Percentiles rank a stretch among this genome's conserved stretches.
Evolutionary conservation across 805 yeast species (phyloP).

Genomic region (Metschnikowia baotianmanensis): DNA sequence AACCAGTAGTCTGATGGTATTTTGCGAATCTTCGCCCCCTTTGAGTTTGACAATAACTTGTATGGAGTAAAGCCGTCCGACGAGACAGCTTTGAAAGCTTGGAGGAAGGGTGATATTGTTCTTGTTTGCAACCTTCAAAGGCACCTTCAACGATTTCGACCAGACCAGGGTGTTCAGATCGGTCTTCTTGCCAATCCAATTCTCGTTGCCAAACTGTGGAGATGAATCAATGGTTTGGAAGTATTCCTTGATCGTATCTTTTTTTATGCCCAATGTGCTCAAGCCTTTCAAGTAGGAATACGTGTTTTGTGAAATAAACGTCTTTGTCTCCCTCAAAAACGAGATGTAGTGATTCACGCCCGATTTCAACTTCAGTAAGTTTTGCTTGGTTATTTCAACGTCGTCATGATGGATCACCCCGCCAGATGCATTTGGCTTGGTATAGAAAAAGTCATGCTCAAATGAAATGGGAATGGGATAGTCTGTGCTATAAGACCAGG

Average conservation of each 20-base stretch:
- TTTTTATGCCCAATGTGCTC: conserved; percentile 37
- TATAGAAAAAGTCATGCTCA: conserved; percentile 42
- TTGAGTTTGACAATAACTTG: conserved; percentile 46
- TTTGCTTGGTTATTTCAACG: conserved; percentile 31
- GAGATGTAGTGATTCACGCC: conserved; percentile 31
- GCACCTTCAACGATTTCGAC: conserved; percentile 36
- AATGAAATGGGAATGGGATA: conserved; percentile 40
- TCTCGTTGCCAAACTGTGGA: conserved; percentile 17
- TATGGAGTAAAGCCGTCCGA: conserved; percentile 57
- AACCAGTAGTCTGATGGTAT: conserved; percentile 15
- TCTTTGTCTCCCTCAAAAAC: conserved; percentile 35
- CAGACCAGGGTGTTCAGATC: conserved; percentile 28
- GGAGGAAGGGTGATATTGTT: conserved; percentile 54
- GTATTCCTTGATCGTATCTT: conserved; percentile 39
- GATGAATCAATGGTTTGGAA: conserved; percentile 30
- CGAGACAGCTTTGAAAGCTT: conserved; percentile 59
- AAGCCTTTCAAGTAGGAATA: conserved; percentile 38
- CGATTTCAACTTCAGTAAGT: conserved; percentile 37
- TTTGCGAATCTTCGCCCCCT: conserved; percentile 29
- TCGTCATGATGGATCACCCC: conserved; percentile 24
- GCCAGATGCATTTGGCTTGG: conserved; percentile 22
- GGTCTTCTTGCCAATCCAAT: conserved; percentile 30
- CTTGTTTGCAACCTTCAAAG: conserved; percentile 41
- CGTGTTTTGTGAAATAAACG: conserved; percentile 31
- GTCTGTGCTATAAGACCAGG: conserved; percentile 42